phyloP scores from a whole-genome alignment of 1,139 yeast species.

The Diutina catenulata region DNA sequence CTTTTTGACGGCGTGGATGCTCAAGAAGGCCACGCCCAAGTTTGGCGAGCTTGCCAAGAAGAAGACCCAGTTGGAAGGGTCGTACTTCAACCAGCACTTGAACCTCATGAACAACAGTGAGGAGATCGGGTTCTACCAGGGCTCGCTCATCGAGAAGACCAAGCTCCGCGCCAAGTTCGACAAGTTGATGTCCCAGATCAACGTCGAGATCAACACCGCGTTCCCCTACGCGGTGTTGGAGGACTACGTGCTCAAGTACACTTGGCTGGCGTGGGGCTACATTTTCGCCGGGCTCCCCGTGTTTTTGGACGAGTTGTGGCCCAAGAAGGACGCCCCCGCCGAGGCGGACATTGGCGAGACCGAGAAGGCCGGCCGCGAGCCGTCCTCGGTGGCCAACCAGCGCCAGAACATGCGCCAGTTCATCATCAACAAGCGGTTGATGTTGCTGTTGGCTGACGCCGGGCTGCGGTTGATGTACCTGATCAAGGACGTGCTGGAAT shows the following conservation, averaged over 20 bases:
- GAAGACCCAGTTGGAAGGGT: constrained; percentile 77
- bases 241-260: constrained; percentile 78
- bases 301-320: constrained; percentile 32
- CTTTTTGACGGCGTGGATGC: constrained; percentile 63
- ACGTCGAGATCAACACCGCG: constrained; percentile 37
- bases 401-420: constrained; percentile 69
- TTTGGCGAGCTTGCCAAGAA: constrained; percentile 70
- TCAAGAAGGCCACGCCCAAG: constrained; percentile 70
- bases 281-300: constrained; percentile 86
- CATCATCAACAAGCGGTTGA: constrained; percentile 78
- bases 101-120: constrained; percentile 82
- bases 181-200: constrained; percentile 35
- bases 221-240: constrained; percentile 62
- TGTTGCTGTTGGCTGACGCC: constrained; percentile 89
- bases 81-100: constrained; percentile 77
- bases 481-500: constrained; percentile 81
- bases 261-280: constrained; percentile 94
- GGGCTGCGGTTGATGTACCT: constrained; percentile 96
- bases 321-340: neutral
- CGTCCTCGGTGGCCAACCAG: constrained; percentile 21
- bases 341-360: constrained; percentile 5
- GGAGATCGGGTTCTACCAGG: constrained; percentile 91
- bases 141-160: constrained; percentile 67
- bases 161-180: constrained; percentile 53
- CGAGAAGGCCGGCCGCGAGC: constrained; percentile 11